Evolutionary conservation across 2,329 filamentous ascomycete genomes (phyloP).

Genomic region (Fusarium sp.): DNA sequence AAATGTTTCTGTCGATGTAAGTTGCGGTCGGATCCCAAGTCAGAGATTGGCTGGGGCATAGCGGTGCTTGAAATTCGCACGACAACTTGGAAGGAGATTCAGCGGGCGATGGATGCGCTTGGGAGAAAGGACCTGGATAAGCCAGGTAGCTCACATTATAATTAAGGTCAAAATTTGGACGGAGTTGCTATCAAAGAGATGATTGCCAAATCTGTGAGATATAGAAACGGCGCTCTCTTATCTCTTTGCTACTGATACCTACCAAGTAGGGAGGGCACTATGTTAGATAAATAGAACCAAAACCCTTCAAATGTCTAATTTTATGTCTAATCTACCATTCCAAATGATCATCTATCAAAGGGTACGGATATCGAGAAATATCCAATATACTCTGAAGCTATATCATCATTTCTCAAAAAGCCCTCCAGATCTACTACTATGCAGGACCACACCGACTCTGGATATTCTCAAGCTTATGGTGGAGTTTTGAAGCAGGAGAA

Average conservation of each 20-base stretch:
- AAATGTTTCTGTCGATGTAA: slow-evolving; percentile 56
- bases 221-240: neutral
- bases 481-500: neutral
- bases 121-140: slow-evolving; percentile 51
- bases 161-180: slow-evolving; percentile 1
- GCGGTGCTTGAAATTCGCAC: slow-evolving; percentile 48
- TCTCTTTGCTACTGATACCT: neutral
- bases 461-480: neutral
- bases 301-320: neutral
- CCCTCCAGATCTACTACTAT: no score
- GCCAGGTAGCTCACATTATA: slow-evolving; percentile 4
- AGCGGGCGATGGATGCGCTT: slow-evolving; percentile 43
- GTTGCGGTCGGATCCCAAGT: slow-evolving; percentile 39
- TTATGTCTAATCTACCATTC: neutral
- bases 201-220: slow-evolving; percentile 3
- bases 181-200: neutral
- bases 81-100: slow-evolving; percentile 52
- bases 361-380: neutral
- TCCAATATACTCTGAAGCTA: neutral
- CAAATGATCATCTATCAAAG: neutral
- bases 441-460: neutral
- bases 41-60: slow-evolving; percentile 48
- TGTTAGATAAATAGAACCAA: neutral
- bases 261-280: neutral
- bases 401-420: neutral